Evolutionary conservation across 345 rosid genomes (phyloP), one percentile per base, ranked within the genome.

Genomic region (Hibiscus syriacus): DNA sequence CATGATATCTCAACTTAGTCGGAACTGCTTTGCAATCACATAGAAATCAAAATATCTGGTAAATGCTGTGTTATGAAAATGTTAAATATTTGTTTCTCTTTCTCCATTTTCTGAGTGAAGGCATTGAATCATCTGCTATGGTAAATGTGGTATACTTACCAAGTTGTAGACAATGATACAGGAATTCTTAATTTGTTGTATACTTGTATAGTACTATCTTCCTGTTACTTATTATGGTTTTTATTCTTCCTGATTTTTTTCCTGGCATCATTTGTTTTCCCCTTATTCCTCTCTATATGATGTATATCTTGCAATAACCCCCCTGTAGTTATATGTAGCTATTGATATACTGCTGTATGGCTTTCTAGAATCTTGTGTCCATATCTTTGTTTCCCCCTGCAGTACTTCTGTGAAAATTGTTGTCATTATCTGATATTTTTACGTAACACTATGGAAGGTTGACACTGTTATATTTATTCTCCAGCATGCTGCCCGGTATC

Each of bases 401-500:
- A 52, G 49, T 32, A 19, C 43, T 48, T 64, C 6, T 50, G 16
- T 8, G 52, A 72, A 50, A 69, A 55, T 64, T 67, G 3, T 23
- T 54, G 6, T 34, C 55, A 30, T 36, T 59, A 14, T 58, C 67
- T 19, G 3, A 25, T 38, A 25, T 27, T 0, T 73, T 68, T 5
- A 1, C 30, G 14, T 55, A 55, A 41, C 56, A 29, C 69, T 46
- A 16, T 64, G 64, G 56, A 19, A 66, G 29, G 72, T 39, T 80
- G 48, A 71, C 72, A 49, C 3, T 70, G 52, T 65, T 61, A 45
- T 39, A 66, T 67, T 79, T 71, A 13, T 72, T 70, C 71, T 80
- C 69, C 82, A 93, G 98, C 98, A 89, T 73, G 98, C 98, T 69
- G 97, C 98, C 59, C 84, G 98, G 82, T 93, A 90, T 78, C 98